Conservation (phyloP, 345 rosid genomes). For the Trapa incisa region DNA sequence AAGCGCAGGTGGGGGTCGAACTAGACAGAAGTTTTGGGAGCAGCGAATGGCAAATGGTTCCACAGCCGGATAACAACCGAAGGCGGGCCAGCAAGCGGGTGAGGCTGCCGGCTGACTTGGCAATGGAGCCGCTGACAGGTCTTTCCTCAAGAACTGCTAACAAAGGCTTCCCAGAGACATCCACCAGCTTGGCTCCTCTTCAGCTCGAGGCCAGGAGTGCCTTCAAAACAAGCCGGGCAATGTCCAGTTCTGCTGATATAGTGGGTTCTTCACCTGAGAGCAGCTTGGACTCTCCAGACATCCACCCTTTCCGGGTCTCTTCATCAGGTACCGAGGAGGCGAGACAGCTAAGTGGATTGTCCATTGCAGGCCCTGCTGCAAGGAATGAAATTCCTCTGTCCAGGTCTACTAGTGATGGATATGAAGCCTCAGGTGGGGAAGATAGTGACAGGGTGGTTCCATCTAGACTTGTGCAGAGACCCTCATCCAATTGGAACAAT, state of each 20-base stretch:
- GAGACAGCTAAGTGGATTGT: conserved; percentile 41
- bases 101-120: conserved; percentile 64
- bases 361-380: conserved; percentile 34
- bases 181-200: conserved; percentile 57
- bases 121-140: conserved; percentile 46
- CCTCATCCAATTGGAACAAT: conserved; percentile 44
- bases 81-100: conserved; percentile 61
- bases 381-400: conserved; percentile 60
- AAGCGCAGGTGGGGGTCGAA: conserved; percentile 38
- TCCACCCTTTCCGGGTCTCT: conserved; percentile 78
- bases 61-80: conserved; percentile 50
- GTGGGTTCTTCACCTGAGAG: conserved; percentile 91
- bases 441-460: conserved; percentile 93
- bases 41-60: conserved; percentile 56
- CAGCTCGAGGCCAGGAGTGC: conserved; percentile 91
- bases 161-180: conserved; percentile 46
- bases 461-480: conserved; percentile 53
- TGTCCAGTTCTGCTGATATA: conserved; percentile 62
- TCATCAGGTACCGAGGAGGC: conserved; percentile 72
- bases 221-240: conserved; percentile 80
- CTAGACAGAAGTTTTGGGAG: conserved; percentile 66
- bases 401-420: conserved; percentile 89
- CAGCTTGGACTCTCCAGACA: conserved; percentile 87
- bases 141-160: conserved; percentile 24
- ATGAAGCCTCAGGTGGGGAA: conserved; percentile 97